These are phyloP conservation scores for Citrus glauca DNA, from an alignment of 345 rosid genomes.

Conservation along the genomic window DNA sequence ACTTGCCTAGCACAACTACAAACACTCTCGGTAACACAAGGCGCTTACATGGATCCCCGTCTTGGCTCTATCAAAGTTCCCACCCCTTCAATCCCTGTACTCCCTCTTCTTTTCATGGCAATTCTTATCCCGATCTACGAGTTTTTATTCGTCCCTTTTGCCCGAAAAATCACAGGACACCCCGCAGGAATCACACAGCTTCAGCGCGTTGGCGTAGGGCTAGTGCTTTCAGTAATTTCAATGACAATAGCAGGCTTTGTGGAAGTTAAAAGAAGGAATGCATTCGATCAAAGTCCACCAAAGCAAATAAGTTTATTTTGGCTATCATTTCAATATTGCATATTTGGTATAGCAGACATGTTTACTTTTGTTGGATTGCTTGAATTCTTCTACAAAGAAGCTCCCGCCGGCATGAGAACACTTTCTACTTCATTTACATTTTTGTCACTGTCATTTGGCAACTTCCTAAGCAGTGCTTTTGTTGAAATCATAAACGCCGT, in stretches of 20 bases:
- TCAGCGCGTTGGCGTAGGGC: slow-evolving; percentile 39
- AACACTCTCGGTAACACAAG: slow-evolving; percentile 39
- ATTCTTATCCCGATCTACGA: slow-evolving; percentile 42
- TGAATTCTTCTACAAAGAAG: slow-evolving; percentile 45
- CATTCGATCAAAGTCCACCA: background rate
- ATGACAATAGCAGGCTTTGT: slow-evolving; percentile 39
- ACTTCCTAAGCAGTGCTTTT: slow-evolving; percentile 32
- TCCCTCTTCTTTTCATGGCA: slow-evolving; percentile 32
- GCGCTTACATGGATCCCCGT: slow-evolving; percentile 24
- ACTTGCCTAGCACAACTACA: slow-evolving; percentile 45
- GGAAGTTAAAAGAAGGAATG: slow-evolving; percentile 39
- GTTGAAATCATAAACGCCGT: slow-evolving; percentile 30
- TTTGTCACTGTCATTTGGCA: slow-evolving; percentile 33
- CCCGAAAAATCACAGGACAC: slow-evolving; percentile 30
- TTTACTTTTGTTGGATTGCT: slow-evolving; percentile 44
- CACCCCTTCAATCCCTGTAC: slow-evolving; percentile 33
- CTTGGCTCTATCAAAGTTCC: slow-evolving; percentile 34
- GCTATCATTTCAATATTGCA: slow-evolving; percentile 36
- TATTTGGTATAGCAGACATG: slow-evolving; percentile 47
- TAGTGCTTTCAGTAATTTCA: slow-evolving; percentile 34
- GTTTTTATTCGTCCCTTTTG: slow-evolving; percentile 30
- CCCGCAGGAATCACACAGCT: slow-evolving; percentile 43
- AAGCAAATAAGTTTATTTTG: slow-evolving; percentile 35
- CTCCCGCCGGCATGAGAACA: slow-evolving; percentile 39
- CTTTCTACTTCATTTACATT: slow-evolving; percentile 41